These are phyloP conservation scores for Colletotrichum kahawae DNA, from an alignment of 2,329 filamentous ascomycete species.

Conservation along the genomic window DNA sequence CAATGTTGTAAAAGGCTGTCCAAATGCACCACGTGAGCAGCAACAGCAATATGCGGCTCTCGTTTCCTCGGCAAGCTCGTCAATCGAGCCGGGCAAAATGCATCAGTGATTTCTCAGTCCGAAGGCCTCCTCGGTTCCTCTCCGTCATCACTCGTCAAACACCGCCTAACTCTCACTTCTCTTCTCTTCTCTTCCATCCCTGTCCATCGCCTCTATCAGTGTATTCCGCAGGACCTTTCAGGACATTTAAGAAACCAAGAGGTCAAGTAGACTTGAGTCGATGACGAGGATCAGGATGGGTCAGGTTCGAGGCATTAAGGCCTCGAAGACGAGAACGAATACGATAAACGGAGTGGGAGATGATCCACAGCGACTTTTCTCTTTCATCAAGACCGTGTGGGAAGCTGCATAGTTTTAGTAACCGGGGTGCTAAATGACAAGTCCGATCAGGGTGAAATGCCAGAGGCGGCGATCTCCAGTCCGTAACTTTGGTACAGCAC, in stretches of 20 bases:
- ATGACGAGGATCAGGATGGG: neutral
- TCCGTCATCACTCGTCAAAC: neutral
- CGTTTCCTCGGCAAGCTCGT: neutral
- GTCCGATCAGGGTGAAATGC: neutral
- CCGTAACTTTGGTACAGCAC: fast-evolving
- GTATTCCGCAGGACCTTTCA: fast-evolving
- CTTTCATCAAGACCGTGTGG: too few relatives aligned
- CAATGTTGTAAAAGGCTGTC: neutral
- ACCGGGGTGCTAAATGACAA: neutral
- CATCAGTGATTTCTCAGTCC: neutral
- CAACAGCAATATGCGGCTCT: neutral
- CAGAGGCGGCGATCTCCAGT: neutral
- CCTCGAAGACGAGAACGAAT: neutral
- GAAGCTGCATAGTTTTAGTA: too few relatives aligned
- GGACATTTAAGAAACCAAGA: neutral
- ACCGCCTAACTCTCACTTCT: neutral
- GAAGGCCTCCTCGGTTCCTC: neutral
- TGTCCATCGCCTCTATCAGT: neutral
- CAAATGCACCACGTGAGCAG: fast-evolving
- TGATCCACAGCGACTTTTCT: neutral
- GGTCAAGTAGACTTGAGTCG: neutral
- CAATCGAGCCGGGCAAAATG: neutral
- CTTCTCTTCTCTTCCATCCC: neutral
- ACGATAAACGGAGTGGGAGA: neutral
- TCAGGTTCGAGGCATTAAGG: neutral